Base-by-base conservation (phyloP, 805 yeast genomes). In the Yamadazyma takamatsuzukensis region DNA sequence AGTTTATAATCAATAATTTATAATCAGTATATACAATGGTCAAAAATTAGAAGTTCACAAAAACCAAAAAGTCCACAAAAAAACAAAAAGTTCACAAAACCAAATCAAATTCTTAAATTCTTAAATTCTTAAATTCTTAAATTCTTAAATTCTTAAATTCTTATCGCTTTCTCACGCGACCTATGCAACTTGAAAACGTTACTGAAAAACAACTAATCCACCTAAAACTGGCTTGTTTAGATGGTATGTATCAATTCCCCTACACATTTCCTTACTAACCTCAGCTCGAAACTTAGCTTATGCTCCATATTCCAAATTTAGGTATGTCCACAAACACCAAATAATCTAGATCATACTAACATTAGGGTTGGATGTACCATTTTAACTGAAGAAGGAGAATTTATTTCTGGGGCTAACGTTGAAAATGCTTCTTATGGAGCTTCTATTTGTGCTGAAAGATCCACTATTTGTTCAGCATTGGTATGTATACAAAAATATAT, bases 401-500 rank as follows among this genome's bases (percentile, higher is more conserved):
- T 52, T 26, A 59, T 81, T 15, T 50, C 59, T 9, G 98, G 97
- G 4, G 95, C 95, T 25, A 90, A 90, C 46, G 78, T 93, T 17
- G 98, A 90, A 54, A 93, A 90, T 54, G 97, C 97, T 3, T 78
- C 93, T 30, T 89, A 84, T 51, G 94, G 86, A 9, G 67, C 61
- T 19, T 53, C 58, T n/a, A 57, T 64, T 4, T 63, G 70, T 39
- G 70, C 71, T 2, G 71, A 63, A 41, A 46, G 70, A 33, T 44
- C 62, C 9, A 56, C 72, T 4, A 47, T 65, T 6, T 43, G 55
- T n/a, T 51, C 52, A 27, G 61, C 65, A 22, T 36, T 50, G 19
- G 62, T 58, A 56, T 15, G 64, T 58, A 44, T 24, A 2, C 10
- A 17, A 11, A 9, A 5, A 6, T 5, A 4, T 5, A 21, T 14